Evolutionary conservation across 495 filamentous ascomycete genomes (phyloP), one percentile per base, ranked within the genome.

Genomic region (Ascobolus immersus): DNA sequence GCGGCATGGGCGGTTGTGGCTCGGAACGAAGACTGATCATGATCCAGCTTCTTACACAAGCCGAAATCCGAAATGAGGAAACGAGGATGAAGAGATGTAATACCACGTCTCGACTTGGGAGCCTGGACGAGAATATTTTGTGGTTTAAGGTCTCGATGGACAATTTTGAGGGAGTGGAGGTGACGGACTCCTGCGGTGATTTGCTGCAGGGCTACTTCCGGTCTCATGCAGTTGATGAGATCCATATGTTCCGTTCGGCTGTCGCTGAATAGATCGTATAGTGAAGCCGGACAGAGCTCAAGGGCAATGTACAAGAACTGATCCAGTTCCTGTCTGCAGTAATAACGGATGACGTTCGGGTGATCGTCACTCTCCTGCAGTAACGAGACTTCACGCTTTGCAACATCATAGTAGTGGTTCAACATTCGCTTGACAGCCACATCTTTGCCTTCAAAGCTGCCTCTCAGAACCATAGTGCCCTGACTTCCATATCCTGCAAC

Each of bases 361-460:
- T 96, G 84, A 43, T 91, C 80, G 44, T 96, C 86, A 42, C 82
- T 91, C 45, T 92, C 77, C 39, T 86, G 67, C 21, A 96, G 54
- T 11, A 93, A 55, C 27, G 76, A 71, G 2, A 91, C 84, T 48
- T 96, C 86, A 39, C 92, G 84, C 14, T 76, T 76, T 8, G 89
- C 89, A 42, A 96, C 80, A 35, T 92, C 86, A 51, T 76, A 90
- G 49, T 91, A 90, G 38, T 86, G 73, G 24, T 78, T 73, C 31
- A 93, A 60, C 80, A 96, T 94, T 15, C 86, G 67, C 57, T 96
- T 96, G 21, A 96, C 80, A 1, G 86, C 86, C 13, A 96, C 89
- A 28, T 78, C 74, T 41, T 81, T 73, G 14, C 82, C 80, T 45
- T 90, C 78, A 46, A 80, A 90, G 15, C 62, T 69, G n/a, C 79